Percentiles rank a stretch among this genome's conserved stretches.
These are phyloP conservation scores for Saposhnikovia divaricata DNA, from an alignment of 129 eudicot species.

Conservation along the genomic window DNA sequence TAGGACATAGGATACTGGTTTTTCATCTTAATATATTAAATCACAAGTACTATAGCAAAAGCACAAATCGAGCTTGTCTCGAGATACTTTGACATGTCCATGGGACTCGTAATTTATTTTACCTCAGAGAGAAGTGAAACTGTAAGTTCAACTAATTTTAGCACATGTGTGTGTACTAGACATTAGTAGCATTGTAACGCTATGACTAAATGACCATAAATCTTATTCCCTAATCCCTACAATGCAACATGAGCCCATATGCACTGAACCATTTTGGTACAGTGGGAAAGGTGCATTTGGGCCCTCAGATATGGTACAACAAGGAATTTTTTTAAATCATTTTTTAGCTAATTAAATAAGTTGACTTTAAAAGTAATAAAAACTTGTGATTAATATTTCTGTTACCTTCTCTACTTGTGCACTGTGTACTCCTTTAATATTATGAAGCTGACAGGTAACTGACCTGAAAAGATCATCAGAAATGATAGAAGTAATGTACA, in stretches of 20 bases:
- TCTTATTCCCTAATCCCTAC: background rate
- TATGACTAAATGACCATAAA: background rate
- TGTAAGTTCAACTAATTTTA: background rate
- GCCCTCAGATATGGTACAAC: background rate
- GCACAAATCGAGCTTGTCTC: background rate
- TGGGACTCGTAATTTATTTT: background rate
- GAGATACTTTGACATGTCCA: background rate
- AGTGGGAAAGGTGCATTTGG: background rate
- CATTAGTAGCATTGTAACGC: background rate
- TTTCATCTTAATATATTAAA: background rate
- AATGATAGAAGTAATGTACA: background rate
- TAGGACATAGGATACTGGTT: background rate
- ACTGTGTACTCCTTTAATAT: slow-evolving; percentile 29
- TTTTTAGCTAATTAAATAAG: background rate
- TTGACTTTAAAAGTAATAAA: background rate
- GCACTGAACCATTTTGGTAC: background rate
- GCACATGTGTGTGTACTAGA: background rate
- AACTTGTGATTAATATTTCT: background rate
- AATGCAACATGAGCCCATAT: background rate
- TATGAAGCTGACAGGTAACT: slow-evolving; percentile 50
- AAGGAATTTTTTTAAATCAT: background rate
- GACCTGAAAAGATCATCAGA: slow-evolving; percentile 29
- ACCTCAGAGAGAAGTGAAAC: background rate
- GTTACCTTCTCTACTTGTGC: slow-evolving; percentile 75
- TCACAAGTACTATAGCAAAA: background rate